Conservation (phyloP, 1,284 basidiomycete species). For the Puccinia polysora region DNA sequence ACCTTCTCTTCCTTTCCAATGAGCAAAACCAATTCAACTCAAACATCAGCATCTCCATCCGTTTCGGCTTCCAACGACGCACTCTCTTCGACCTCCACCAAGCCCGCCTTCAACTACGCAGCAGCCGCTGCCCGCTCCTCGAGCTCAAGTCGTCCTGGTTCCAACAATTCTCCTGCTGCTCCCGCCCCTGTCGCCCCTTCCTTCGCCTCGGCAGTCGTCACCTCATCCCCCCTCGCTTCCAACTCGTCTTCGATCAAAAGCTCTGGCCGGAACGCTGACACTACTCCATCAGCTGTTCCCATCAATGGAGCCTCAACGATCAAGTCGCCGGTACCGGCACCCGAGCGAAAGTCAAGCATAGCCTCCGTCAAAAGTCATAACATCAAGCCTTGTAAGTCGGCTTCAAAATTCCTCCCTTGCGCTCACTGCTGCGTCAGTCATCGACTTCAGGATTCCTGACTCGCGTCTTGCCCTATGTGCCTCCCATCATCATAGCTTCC, state of each 20-base stretch:
- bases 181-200: conserved; percentile 12
- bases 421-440: not conserved
- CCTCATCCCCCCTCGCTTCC: conserved; percentile 17
- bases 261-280: not conserved
- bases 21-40: conserved; percentile 44
- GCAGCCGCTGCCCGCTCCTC: conserved; percentile 40
- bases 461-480: too few species aligned
- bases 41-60: conserved; percentile 41
- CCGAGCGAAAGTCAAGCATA: conserved; percentile 31
- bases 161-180: conserved; percentile 8
- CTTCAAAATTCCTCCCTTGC: not conserved
- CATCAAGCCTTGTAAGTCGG: conserved; percentile 31
- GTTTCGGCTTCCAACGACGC: conserved; percentile 35
- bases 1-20: conserved; percentile 42
- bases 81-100: conserved; percentile 28
- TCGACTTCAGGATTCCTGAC: not conserved
- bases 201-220: conserved; percentile 37
- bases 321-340: conserved; percentile 22
- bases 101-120: conserved; percentile 43
- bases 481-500: conserved; percentile 7
- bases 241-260: conserved; percentile 11
- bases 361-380: conserved; percentile 32
- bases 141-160: conserved; percentile 9
- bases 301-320: conserved; percentile 21
- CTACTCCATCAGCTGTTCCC: conserved; percentile 4